Evolutionary conservation across 2,329 filamentous ascomycete genomes (phyloP), one percentile per base, ranked within the genome.

Genomic region (Diaporthe humulicola): DNA sequence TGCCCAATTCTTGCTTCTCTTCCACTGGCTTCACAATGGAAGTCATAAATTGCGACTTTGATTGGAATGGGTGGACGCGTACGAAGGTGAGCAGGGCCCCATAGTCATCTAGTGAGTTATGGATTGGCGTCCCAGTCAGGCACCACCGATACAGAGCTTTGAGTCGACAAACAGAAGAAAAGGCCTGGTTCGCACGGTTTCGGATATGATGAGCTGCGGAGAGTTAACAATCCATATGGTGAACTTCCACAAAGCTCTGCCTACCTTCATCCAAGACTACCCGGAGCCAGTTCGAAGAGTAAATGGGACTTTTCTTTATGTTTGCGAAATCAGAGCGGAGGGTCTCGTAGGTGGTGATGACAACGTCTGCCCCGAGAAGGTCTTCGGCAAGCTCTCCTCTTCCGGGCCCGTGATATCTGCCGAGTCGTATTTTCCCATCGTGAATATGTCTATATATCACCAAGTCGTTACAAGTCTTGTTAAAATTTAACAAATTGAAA

Each of bases 211-310:
- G 84, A 7, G 85, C 85, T 85, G 60, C 40, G 6, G 28, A 12
- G 12, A 33, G 4, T 64, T 64, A 64, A 22, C 4, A 64, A 8
- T 10, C 2, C 17, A 17, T 1, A 25, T 4, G 25, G 25, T 25
- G 2, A 3, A 61, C 0, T 8, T 5, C 8, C 36, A 40, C 19
- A 8, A 22, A 4, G 30, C 25, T 58, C 28, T 52, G 73, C 76
- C 74, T 28, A 82, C 84, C 83, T 82, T 87, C 85, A 73, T 86
- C 85, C 28, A 86, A 76, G 28, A 86, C 78, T 8, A 86, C 69
- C 1, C 84, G 78, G 56, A 75, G 75, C 83, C 83, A 86, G 30
- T 61, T 64, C 5, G 61, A 17, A 1, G 38, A 77, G 74, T 64
- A 76, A 15, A 70, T 15, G 6, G 66, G 66, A 25, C 66, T 38